phyloP scores from a whole-genome alignment of 805 yeast species.

The Candida xyloterini region DNA sequence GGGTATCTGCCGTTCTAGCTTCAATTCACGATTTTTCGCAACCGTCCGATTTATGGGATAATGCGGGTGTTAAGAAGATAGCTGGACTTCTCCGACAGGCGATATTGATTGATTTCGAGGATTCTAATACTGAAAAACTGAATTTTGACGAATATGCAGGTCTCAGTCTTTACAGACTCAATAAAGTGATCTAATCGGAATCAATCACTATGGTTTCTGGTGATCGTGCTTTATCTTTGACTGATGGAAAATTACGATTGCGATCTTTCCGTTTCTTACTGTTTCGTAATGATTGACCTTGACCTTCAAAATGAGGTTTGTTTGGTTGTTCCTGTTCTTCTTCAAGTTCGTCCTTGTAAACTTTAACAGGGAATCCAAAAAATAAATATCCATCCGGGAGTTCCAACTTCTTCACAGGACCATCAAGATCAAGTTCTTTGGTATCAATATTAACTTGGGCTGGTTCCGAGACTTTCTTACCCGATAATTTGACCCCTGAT shows the following conservation, averaged over 20 bases:
- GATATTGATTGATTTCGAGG: constrained; percentile 14
- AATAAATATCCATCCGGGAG: constrained; percentile 86
- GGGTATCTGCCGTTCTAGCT: constrained; percentile 35
- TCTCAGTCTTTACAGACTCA: constrained; percentile 17
- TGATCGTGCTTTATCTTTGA: constrained; percentile 61
- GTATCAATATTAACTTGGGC: constrained; percentile 16
- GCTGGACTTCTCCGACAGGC: constrained; percentile 44
- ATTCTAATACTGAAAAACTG: constrained; percentile 7
- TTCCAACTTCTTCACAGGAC: constrained; percentile 66
- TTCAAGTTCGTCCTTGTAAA: constrained; percentile 40
- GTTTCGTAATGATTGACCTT: constrained; percentile 69
- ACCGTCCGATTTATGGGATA: constrained; percentile 46
- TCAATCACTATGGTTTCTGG: constrained; percentile 84
- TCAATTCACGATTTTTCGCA: constrained; percentile 39
- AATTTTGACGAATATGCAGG: constrained; percentile 24
- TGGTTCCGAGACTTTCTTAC: constrained; percentile 37
- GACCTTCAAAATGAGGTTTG: constrained; percentile 48
- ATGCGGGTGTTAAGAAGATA: constrained; percentile 39
- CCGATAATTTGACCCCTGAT: constrained; percentile 69
- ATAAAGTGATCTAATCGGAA: constrained; percentile 29
- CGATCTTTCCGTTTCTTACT: constrained; percentile 58
- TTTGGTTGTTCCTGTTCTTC: constrained; percentile 22
- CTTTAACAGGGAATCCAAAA: constrained; percentile 83
- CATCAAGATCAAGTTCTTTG: constrained; percentile 44
- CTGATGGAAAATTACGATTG: constrained; percentile 46